Base-by-base conservation (phyloP, 202 grass and related monocot species). In the Carex sylvatica region DNA sequence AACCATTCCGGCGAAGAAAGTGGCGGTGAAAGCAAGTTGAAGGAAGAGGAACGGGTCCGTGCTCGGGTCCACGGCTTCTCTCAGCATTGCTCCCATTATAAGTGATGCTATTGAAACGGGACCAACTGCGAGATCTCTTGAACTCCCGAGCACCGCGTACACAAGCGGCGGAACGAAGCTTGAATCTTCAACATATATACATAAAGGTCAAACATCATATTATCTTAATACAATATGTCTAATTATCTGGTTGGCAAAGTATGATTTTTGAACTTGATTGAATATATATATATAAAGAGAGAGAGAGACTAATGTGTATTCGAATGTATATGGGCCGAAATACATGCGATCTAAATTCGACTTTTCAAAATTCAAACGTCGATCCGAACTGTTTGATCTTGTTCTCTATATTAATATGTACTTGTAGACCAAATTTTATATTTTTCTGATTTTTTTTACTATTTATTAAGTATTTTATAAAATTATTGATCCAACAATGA, bases 61-160 rank as follows among this genome's bases (percentile, higher is more conserved):
- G 61, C 63, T 35, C 0, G 95, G 95, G 87, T 88, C 90, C 70
- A 86, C 95, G 7, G 78, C 95, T 65, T 98, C 83, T 1, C 92
- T 83, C 61, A 98, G 91, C 95, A 98, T 95, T 15, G 91, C 93
- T 66, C 95, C 95, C 95, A 98, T 95, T 80, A 98, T 91, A 72
- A 98, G 92, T 16, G 95, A 98, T 46, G 92, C 83, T 60, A 98
- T 98, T 13, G 95, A 95, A 10, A 98, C 92, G 15, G 95, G 95
- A 9, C 92, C 95, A 19, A 98, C 89, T 0, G 95, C 95, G 9
- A 98, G 91, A 84, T 95, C 95, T 19, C 86, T 79, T 2, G 95
- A 98, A 85, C 92, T 95, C 31, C 95, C 95, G 35, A 98, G 87
- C 65, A 95, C 87, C 18, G 95, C 64, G 76, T 98, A 98, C 84